Evolutionary conservation across 345 rosid species (phyloP).

Genomic region (Dipteronia dyeriana): DNA sequence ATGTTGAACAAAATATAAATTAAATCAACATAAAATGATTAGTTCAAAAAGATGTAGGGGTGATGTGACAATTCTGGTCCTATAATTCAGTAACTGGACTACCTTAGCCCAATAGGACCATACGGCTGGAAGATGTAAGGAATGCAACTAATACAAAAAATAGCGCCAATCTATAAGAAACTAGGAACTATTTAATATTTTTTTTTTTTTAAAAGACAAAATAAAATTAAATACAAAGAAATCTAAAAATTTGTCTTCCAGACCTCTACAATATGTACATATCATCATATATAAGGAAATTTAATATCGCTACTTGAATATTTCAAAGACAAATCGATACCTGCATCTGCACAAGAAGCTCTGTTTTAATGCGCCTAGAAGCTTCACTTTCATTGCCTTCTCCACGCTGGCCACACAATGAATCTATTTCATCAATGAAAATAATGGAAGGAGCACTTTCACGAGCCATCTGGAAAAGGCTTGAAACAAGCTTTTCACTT

Average conservation of each 20-base stretch:
- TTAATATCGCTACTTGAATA: neutral
- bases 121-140: neutral
- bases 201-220: neutral
- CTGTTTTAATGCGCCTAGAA: conserved; percentile 93
- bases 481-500: conserved; percentile 93
- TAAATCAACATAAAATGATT: too few species aligned
- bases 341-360: conserved; percentile 99
- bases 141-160: neutral
- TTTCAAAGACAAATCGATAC: conserved; percentile 33
- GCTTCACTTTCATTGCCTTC: conserved; percentile 99
- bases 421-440: conserved; percentile 92
- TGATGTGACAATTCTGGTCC: neutral
- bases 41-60: neutral
- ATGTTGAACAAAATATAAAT: neutral
- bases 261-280: neutral
- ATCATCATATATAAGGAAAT: neutral
- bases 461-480: conserved; percentile 92
- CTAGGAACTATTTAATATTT: neutral
- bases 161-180: neutral
- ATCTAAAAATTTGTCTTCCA: neutral
- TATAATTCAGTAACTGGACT: neutral
- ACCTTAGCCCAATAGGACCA: neutral
- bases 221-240: neutral
- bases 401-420: conserved; percentile 89
- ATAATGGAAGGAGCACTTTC: conserved; percentile 95